These are phyloP conservation scores for Solanum tarijense DNA, from an alignment of 257 asterid genomes.

Conservation along the genomic window DNA sequence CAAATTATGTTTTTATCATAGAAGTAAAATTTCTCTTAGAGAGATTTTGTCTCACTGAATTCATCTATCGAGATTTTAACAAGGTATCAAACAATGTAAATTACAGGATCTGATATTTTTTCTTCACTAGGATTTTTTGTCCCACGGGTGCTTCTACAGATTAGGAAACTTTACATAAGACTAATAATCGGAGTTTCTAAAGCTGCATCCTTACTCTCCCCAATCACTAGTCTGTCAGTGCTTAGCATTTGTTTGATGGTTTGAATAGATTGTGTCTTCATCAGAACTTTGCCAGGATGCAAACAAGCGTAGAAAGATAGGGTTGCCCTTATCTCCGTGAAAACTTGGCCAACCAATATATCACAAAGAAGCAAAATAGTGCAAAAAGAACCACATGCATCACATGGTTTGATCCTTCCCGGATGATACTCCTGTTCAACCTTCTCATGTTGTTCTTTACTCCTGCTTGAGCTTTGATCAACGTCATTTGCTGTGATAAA, in stretches of 20 bases:
- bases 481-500: constrained; percentile 69
- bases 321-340: constrained; percentile 29
- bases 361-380: constrained; percentile 50
- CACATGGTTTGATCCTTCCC: constrained; percentile 81
- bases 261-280: not conserved
- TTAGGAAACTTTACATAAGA: not conserved
- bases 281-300: not conserved
- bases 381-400: constrained; percentile 85
- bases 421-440: constrained; percentile 69
- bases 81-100: not conserved
- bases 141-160: not conserved
- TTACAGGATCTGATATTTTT: not conserved
- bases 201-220: not conserved
- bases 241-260: not conserved
- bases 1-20: not conserved
- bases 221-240: not conserved
- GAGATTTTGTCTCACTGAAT: not conserved
- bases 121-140: not conserved
- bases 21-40: not conserved
- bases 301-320: not conserved
- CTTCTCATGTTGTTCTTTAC: constrained; percentile 88
- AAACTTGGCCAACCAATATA: constrained; percentile 67
- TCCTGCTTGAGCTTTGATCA: constrained; percentile 93
- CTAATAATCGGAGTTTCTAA: not conserved
- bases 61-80: not conserved